These are phyloP conservation scores for Rubia balearica DNA, from an alignment of 305 asterid genomes.

Conservation along the genomic window DNA sequence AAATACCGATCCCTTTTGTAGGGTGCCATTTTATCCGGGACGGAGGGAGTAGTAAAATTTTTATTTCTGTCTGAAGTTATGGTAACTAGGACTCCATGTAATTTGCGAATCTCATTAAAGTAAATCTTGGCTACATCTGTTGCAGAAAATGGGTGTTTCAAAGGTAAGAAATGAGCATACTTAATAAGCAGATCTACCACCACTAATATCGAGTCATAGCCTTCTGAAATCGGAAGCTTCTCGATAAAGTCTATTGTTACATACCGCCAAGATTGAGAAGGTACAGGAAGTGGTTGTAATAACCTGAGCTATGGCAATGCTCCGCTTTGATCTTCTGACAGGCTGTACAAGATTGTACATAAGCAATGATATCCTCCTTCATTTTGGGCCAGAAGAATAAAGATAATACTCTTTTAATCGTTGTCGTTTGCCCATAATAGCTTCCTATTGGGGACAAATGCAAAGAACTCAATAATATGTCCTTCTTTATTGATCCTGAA, in stretches of 20 bases:
- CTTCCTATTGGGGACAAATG: neutral
- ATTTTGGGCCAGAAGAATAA: neutral
- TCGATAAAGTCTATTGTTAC: neutral
- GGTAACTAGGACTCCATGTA: too few species aligned
- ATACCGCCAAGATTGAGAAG: neutral
- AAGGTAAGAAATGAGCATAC: neutral
- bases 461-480: neutral
- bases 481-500: neutral
- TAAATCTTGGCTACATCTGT: too few species aligned
- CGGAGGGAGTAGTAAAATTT: too few species aligned
- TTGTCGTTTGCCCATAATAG: neutral
- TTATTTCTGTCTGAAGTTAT: too few species aligned
- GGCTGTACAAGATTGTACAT: rapidly evolving
- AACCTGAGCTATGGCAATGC: neutral
- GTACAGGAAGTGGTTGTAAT: neutral
- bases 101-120: too few species aligned
- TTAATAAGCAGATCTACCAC: neutral
- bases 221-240: neutral
- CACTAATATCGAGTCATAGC: neutral
- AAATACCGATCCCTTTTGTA: too few species aligned
- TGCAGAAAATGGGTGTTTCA: neutral
- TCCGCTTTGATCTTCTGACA: neutral
- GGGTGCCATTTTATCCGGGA: too few species aligned
- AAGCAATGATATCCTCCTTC: neutral
- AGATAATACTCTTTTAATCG: neutral